Evolutionary conservation across 805 yeast genomes (phyloP).

Genomic region (Yamadazyma olivae): DNA sequence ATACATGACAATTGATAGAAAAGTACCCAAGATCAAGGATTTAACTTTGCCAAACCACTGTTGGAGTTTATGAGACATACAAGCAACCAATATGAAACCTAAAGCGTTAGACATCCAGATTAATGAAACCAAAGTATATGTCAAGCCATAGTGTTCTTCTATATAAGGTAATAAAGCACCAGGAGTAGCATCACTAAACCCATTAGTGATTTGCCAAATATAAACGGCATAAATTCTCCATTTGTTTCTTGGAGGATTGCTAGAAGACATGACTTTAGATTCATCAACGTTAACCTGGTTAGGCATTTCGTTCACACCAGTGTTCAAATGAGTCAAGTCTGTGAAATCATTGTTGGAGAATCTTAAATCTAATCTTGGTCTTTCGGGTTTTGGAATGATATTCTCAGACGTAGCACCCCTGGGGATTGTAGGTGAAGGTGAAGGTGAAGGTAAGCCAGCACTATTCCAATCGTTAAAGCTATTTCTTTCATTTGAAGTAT

Average conservation of each 20-base stretch:
- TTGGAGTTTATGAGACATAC: slow-evolving; percentile 45
- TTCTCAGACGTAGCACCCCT: too few species aligned
- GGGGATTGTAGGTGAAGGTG: not conserved
- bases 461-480: too few species aligned
- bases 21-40: slow-evolving; percentile 37
- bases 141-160: slow-evolving; percentile 45
- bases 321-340: slow-evolving; percentile 1
- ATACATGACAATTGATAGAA: slow-evolving; percentile 37
- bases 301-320: not conserved
- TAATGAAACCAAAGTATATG: slow-evolving; percentile 52
- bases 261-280: slow-evolving; percentile 30
- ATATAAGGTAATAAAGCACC: slow-evolving; percentile 59
- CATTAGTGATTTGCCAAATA: slow-evolving; percentile 39
- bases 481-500: too few species aligned
- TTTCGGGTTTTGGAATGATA: slow-evolving; percentile 2
- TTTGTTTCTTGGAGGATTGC: slow-evolving; percentile 41
- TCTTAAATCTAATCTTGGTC: slow-evolving; percentile 8
- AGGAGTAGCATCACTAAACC: slow-evolving; percentile 55
- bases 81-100: slow-evolving; percentile 53
- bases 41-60: slow-evolving; percentile 37
- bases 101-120: slow-evolving; percentile 57
- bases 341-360: slow-evolving; percentile 11
- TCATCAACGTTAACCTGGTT: slow-evolving; percentile 3
- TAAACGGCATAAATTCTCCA: slow-evolving; percentile 42
- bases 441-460: too few species aligned